Conservation (phyloP, 208 protist genomes). For the Trypanosoma cruzi region DNA sequence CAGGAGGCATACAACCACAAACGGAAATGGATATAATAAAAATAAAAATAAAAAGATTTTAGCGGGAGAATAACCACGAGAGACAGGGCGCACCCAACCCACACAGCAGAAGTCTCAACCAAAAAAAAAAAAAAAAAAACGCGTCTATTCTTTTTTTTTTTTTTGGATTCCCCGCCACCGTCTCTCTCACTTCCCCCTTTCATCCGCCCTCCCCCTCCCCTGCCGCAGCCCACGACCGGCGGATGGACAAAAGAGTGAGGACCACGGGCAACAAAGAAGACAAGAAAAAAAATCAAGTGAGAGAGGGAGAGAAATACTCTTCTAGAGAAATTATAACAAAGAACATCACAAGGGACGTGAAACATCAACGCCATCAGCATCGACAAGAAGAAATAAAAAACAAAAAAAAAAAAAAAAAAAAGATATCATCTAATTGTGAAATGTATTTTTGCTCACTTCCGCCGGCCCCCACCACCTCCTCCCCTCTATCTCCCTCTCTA, state of each 20-base stretch:
- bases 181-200: not conserved
- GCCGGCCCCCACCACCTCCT: not conserved
- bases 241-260: not conserved
- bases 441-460: not conserved
- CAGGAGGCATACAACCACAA: constrained; percentile 1
- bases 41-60: not conserved
- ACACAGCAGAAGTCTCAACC: too few species aligned
- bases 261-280: too few species aligned
- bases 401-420: not conserved
- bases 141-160: too few species aligned
- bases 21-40: not conserved
- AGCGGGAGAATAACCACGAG: too few species aligned
- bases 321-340: not conserved
- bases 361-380: not conserved
- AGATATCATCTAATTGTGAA: constrained; percentile 1
- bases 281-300: not conserved
- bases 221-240: not conserved
- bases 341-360: not conserved
- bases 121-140: too few species aligned
- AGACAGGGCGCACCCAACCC: too few species aligned
- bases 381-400: not conserved
- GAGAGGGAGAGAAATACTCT: not conserved
- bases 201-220: not conserved
- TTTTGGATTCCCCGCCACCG: too few species aligned
- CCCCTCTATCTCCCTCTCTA: not conserved